Evolutionary conservation across 805 yeast species (phyloP).

Genomic region (Pichia cephalocereana): DNA sequence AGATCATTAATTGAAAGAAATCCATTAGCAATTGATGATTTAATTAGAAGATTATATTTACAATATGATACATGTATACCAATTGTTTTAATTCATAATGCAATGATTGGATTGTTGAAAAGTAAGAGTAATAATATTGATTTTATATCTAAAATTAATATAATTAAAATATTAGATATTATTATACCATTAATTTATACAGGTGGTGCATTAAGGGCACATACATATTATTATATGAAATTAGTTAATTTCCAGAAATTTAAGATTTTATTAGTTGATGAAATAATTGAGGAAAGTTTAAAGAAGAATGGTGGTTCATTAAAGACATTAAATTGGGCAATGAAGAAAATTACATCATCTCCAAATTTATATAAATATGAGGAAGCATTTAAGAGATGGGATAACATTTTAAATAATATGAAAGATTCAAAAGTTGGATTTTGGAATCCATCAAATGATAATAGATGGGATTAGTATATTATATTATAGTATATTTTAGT

Average conservation of each 20-base stretch:
- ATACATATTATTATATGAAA: conserved; percentile 9
- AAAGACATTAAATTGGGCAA: conserved; percentile 19
- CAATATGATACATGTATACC: conserved; percentile 21
- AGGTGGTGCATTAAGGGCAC: conserved; percentile 6
- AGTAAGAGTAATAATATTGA: conserved; percentile 1
- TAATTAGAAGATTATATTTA: conserved; percentile 11
- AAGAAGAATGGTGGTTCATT: conserved; percentile 14
- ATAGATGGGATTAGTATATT: neutral
- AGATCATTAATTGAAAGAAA: conserved; percentile 10
- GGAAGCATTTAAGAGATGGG: conserved; percentile 15
- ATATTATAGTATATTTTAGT: no score
- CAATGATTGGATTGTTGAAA: conserved; percentile 17
- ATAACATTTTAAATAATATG: conserved; percentile 15
- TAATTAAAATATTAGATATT: conserved; percentile 17
- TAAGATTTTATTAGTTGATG: conserved; percentile 14
- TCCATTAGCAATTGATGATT: conserved; percentile 10
- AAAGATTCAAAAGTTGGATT: conserved; percentile 16
- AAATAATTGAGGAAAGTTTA: conserved; percentile 16
- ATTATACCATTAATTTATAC: conserved; percentile 13
- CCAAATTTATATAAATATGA: conserved; percentile 7
- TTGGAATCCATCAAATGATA: conserved; percentile 12
- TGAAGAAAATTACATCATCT: conserved; percentile 14
- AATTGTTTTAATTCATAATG: conserved; percentile 16
- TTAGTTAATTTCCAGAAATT: conserved; percentile 11
- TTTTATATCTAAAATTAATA: conserved; percentile 14